phyloP scores from a whole-genome alignment of 495 filamentous ascomycete genomes.

The Parachaetomium inaequale region DNA sequence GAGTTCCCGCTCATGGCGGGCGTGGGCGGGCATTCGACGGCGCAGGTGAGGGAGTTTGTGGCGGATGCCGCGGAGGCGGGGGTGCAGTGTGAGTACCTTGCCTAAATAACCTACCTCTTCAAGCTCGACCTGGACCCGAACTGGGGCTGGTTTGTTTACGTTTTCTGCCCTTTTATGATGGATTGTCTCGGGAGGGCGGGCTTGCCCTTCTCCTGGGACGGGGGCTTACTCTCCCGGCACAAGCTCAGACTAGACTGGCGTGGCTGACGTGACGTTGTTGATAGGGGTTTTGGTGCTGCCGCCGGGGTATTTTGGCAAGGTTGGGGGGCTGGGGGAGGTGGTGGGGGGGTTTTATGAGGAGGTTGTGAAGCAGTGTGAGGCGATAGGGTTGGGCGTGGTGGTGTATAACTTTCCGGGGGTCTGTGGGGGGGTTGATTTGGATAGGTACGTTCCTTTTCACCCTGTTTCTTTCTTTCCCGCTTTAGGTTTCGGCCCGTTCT shows the following conservation, averaged over 20 bases:
- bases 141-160: too few species aligned
- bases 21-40: conserved; percentile 60
- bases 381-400: conserved; percentile 55
- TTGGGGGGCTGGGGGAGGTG: conserved; percentile 49
- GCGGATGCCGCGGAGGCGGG: conserved; percentile 55
- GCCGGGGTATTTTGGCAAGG: conserved; percentile 57
- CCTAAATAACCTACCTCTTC: too few species aligned
- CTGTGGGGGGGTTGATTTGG: conserved; percentile 67
- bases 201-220: too few species aligned
- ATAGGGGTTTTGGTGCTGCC: conserved; percentile 59
- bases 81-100: conserved; percentile 49
- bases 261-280: too few species aligned
- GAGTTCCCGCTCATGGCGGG: conserved; percentile 60
- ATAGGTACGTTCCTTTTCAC: conserved; percentile 24
- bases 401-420: conserved; percentile 72
- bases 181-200: too few species aligned
- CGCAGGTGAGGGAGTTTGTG: conserved; percentile 58
- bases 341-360: conserved; percentile 60
- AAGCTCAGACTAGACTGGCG: too few species aligned
- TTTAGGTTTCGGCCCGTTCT: background rate
- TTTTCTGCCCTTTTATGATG: too few species aligned
- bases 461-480: background rate
- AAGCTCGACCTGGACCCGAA: too few species aligned
- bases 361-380: conserved; percentile 39
- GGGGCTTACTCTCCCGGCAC: too few species aligned